A percentile compares a stretch with the other conserved stretches of the same genome.
Evolutionary conservation across 2,329 filamentous ascomycete species (phyloP).

Genomic region (Penicillium nordicum): DNA sequence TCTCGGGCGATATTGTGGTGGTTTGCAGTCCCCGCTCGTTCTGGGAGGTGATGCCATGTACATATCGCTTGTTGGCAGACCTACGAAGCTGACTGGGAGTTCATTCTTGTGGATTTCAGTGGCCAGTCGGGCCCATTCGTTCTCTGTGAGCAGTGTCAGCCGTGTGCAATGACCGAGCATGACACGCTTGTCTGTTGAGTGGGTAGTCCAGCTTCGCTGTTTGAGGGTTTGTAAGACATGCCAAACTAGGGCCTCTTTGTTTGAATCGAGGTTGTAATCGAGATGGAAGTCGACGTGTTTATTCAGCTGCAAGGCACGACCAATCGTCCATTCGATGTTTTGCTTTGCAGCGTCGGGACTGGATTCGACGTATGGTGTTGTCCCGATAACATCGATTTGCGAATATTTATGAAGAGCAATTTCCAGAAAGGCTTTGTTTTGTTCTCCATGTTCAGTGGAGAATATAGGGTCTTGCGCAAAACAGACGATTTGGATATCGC

Average conservation of each 20-base stretch:
- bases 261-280: slow-evolving; percentile 62
- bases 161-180: slow-evolving; percentile 68
- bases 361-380: slow-evolving; percentile 67
- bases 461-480: slow-evolving; percentile 70
- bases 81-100: slow-evolving; percentile 64
- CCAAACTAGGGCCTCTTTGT: slow-evolving; percentile 52
- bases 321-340: slow-evolving; percentile 64
- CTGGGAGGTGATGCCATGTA: slow-evolving; percentile 63
- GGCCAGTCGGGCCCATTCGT: slow-evolving; percentile 52
- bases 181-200: slow-evolving; percentile 47
- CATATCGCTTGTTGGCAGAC: slow-evolving; percentile 66
- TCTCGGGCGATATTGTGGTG: slow-evolving; percentile 40
- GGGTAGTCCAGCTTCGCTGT: slow-evolving; percentile 48
- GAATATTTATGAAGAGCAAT: slow-evolving; percentile 40
- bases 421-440: slow-evolving; percentile 52
- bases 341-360: slow-evolving; percentile 45
- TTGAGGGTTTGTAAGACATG: slow-evolving; percentile 53
- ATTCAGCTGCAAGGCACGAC: slow-evolving; percentile 48
- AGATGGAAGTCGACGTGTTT: slow-evolving; percentile 68
- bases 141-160: slow-evolving; percentile 53
- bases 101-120: slow-evolving; percentile 44
- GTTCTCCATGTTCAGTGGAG: slow-evolving; percentile 50
- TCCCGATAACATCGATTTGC: slow-evolving; percentile 59
- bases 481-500: slow-evolving; percentile 64
- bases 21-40: background rate